Evolutionary conservation across 768 basidiomycete species (phyloP), one percentile per base, ranked within the genome.

Genomic region (Suillus discolor): DNA sequence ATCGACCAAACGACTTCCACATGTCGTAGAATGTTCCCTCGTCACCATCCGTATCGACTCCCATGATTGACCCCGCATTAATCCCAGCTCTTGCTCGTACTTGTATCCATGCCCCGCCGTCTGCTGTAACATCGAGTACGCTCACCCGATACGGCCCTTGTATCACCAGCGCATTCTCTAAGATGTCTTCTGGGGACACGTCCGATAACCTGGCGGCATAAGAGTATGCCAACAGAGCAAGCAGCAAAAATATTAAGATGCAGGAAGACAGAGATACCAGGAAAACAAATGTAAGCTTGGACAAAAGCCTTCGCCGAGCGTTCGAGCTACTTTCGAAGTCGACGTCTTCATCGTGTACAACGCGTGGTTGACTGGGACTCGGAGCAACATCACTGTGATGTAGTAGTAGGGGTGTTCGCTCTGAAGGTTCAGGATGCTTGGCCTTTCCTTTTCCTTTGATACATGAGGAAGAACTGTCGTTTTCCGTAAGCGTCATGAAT

Each of bases 1-100:
- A 88, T 41, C 89, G 82, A 3, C 91, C 92, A 20, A 92, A 65
- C 2, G 83, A 79, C 75, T 89, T 92, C 88, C 88, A 90, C 38
- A 86, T 65, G 54, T 75, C 76, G n/a, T 72, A 67, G 55, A 87
- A 65, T 7, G 86, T 45, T 38, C 79, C 79, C 63, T 91, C 80
- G 9, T 80, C 77, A 11, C 75, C 70, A 36, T 79, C 77, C 13
- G 77, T 77, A 62, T 85, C 85, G 15, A 90, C 82, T 1, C 85
- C 89, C 16, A 90, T 77, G 23, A 87, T 78, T 11, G 80, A 73
- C 2, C 89, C 90, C 8, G 88, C 90, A 72, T 93, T 86, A n/a
- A 93, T 66, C 0, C 92, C 92, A 18, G 90, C 71, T 57, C 82
- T 79, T 5, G 82, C 88, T 20, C 84, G 77, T 6, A 92, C 78